phyloP scores from a whole-genome alignment of 2,329 filamentous ascomycete genomes.

The Apiospora malaysiana region DNA sequence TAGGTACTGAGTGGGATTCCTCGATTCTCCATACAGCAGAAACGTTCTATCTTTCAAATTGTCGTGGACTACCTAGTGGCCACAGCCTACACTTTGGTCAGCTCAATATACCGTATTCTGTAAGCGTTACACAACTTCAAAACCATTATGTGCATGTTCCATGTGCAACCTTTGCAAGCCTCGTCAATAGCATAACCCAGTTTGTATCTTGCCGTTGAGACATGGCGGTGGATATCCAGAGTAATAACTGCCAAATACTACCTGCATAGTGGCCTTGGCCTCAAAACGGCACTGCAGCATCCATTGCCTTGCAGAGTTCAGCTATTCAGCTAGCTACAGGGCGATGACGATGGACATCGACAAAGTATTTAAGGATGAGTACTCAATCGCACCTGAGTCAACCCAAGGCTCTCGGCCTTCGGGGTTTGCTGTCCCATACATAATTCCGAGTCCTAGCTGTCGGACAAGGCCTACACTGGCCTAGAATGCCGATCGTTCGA shows the following conservation, averaged over 20 bases:
- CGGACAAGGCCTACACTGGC: background rate
- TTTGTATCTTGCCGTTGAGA: background rate
- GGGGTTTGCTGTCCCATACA: background rate
- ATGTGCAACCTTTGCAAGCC: background rate
- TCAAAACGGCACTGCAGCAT: background rate
- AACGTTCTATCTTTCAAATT: background rate
- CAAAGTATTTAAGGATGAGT: background rate
- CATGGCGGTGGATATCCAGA: background rate
- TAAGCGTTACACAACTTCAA: background rate
- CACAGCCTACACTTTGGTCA: background rate
- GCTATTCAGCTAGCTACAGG: background rate
- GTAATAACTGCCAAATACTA: background rate
- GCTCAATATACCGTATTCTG: background rate
- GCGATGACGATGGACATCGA: background rate
- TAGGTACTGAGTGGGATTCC: background rate
- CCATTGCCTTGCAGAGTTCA: background rate
- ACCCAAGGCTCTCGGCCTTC: background rate
- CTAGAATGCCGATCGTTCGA: conserved; percentile 3
- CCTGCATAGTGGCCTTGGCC: background rate
- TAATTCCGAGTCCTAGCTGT: background rate
- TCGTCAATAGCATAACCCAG: background rate
- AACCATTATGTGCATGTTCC: no score
- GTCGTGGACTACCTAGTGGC: background rate
- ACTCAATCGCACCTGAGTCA: background rate
- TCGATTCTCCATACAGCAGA: background rate